Percentiles rank a stretch among this genome's conserved stretches.
phyloP scores from a whole-genome alignment of 176 grass and related monocot genomes.

The Oryza nivara region DNA sequence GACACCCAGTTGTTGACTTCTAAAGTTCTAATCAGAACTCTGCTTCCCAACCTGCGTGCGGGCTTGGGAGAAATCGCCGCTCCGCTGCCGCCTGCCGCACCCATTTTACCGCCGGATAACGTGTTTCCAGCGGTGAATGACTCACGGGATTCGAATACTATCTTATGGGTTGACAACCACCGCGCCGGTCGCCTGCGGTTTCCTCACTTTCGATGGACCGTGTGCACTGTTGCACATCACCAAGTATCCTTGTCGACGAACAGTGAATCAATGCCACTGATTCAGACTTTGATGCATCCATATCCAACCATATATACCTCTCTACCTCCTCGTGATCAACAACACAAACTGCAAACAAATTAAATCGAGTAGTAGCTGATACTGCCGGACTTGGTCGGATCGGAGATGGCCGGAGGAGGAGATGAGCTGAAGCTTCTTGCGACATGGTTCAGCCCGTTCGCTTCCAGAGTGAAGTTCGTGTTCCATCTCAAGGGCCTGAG shows the following conservation, averaged over 20 bases:
- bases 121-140: too few relatives aligned
- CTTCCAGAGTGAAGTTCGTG: conserved; percentile 30
- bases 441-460: conserved; percentile 6
- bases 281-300: not conserved
- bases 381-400: not conserved
- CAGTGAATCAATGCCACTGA: too few relatives aligned
- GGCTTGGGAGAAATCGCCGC: too few relatives aligned
- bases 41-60: too few relatives aligned
- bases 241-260: too few relatives aligned
- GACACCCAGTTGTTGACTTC: too few relatives aligned
- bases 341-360: not conserved
- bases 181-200: not conserved
- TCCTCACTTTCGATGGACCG: not conserved
- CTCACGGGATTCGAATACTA: not conserved
- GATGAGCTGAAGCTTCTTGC: conserved; percentile 43
- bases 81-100: too few relatives aligned
- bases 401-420: not conserved
- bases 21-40: too few relatives aligned
- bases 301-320: not conserved
- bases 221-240: too few relatives aligned
- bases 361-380: not conserved
- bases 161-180: not conserved
- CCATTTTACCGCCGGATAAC: too few relatives aligned
- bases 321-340: not conserved
- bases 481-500: conserved; percentile 51